A percentile compares a stretch with the other conserved stretches of the same genome.
phyloP scores from a whole-genome alignment of 1,284 basidiomycete species.

The Puccinia polysora region DNA sequence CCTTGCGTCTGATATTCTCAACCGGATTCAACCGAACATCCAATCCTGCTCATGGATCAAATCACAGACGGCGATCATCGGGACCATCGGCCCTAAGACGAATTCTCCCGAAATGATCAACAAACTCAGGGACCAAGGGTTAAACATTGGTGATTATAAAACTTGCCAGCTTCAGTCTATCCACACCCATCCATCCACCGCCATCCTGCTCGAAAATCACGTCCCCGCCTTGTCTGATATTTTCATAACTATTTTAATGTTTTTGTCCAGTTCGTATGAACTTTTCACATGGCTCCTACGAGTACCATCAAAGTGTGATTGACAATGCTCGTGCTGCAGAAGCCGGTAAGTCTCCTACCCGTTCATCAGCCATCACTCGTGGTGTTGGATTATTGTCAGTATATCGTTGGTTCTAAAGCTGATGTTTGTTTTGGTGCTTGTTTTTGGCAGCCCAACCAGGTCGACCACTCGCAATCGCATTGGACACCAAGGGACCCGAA shows the following conservation, averaged over 20 bases:
- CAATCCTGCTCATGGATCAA: not conserved
- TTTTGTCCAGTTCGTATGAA: constrained; percentile 75
- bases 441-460: constrained; percentile 55
- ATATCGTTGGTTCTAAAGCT: constrained; percentile 20
- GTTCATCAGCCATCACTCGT: not conserved
- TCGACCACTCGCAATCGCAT: constrained; percentile 91
- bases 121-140: constrained; percentile 76
- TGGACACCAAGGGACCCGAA: constrained; percentile 99
- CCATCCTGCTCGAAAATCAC: not conserved
- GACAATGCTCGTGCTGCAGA: constrained; percentile 87
- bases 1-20: not conserved
- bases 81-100: constrained; percentile 91
- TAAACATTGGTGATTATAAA: constrained; percentile 78
- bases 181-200: not conserved
- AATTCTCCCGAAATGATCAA: constrained; percentile 80
- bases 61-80: constrained; percentile 85
- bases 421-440: constrained; percentile 7
- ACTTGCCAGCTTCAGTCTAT: constrained; percentile 51
- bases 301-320: constrained; percentile 95
- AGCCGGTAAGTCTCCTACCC: constrained; percentile 59
- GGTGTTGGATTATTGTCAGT: not conserved
- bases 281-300: constrained; percentile 93
- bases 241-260: not conserved
- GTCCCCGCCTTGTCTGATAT: not conserved
- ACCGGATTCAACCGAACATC: not conserved